A percentile compares a stretch with the other conserved stretches of the same genome.
phyloP scores from a whole-genome alignment of 2,329 filamentous ascomycete genomes.

The Pestalotiopsis fici region DNA sequence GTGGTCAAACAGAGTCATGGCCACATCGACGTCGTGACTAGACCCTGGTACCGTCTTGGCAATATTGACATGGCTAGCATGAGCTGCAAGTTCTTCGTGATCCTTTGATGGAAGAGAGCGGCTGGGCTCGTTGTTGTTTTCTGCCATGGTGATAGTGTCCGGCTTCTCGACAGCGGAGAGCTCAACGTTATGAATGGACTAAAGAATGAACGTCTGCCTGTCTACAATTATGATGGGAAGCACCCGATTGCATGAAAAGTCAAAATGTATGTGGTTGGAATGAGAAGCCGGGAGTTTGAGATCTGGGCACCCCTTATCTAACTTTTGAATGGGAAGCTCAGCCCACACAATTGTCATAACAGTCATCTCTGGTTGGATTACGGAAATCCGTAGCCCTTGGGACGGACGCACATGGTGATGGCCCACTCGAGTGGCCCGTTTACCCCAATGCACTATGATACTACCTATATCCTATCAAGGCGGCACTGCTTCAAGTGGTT shows the following conservation, averaged over 20 bases:
- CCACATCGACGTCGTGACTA: slow-evolving; percentile 20
- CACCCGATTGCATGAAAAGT: background rate
- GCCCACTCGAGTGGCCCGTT: background rate
- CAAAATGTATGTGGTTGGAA: background rate
- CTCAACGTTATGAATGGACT: background rate
- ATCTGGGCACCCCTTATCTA: background rate
- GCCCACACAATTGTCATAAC: background rate
- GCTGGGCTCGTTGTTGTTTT: background rate
- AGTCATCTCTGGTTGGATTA: background rate
- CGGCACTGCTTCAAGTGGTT: background rate
- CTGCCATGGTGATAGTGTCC: background rate
- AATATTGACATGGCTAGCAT: slow-evolving; percentile 2
- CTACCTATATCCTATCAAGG: background rate
- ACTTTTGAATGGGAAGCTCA: background rate
- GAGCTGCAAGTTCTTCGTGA: background rate
- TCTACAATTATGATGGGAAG: background rate
- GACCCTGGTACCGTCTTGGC: background rate
- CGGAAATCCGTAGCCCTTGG: background rate
- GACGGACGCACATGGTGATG: background rate
- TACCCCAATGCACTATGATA: background rate
- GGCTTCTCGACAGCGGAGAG: background rate
- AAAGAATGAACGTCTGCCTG: background rate
- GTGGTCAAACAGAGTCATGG: slow-evolving; percentile 22
- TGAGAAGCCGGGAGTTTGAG: background rate
- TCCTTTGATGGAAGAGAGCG: background rate